These are phyloP conservation scores for Ophiocordyceps camponoti-saundersi DNA, from an alignment of 2,329 filamentous ascomycete species.

Conservation along the genomic window DNA sequence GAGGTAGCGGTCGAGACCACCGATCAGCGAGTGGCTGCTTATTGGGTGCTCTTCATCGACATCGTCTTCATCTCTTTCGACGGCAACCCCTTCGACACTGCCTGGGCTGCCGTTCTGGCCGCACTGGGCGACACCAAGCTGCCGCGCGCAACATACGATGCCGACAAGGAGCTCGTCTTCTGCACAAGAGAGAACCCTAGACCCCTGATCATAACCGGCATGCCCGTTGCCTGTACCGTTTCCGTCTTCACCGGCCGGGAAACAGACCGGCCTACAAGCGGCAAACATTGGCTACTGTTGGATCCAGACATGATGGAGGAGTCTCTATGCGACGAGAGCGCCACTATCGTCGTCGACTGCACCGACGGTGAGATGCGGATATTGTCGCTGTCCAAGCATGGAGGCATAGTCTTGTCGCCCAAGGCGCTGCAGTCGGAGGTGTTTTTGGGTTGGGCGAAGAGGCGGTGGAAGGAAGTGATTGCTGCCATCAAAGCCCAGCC, in stretches of 20 bases:
- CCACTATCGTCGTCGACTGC: conserved; percentile 67
- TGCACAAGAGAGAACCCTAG: conserved; percentile 46
- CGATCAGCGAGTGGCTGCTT: conserved; percentile 49
- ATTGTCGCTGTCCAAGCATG: conserved; percentile 64
- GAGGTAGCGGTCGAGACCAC: conserved; percentile 11
- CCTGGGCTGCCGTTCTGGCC: conserved; percentile 70
- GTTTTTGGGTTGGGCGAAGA: conserved; percentile 20
- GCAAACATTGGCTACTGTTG: conserved; percentile 57
- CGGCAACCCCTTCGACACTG: conserved; percentile 80
- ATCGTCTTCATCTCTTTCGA: conserved; percentile 88
- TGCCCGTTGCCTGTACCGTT: conserved; percentile 65
- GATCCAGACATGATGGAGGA: conserved; percentile 90
- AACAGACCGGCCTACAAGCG: conserved; percentile 24
- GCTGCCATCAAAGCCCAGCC: conserved; percentile 15
- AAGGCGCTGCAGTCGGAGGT: conserved; percentile 48
- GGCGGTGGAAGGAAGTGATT: conserved; percentile 19
- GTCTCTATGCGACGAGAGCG: conserved; percentile 60
- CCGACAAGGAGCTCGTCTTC: conserved; percentile 60
- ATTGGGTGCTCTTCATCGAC: conserved; percentile 92
- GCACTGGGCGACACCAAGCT: conserved; percentile 64
- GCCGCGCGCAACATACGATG: conserved; percentile 68
- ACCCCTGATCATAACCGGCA: conserved; percentile 40
- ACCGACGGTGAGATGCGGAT: conserved; percentile 36
- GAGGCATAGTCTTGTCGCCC: conserved; percentile 53
- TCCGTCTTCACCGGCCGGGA: conserved; percentile 57